phyloP scores from a whole-genome alignment of 345 rosid species.

The Bruguiera parviflora region DNA sequence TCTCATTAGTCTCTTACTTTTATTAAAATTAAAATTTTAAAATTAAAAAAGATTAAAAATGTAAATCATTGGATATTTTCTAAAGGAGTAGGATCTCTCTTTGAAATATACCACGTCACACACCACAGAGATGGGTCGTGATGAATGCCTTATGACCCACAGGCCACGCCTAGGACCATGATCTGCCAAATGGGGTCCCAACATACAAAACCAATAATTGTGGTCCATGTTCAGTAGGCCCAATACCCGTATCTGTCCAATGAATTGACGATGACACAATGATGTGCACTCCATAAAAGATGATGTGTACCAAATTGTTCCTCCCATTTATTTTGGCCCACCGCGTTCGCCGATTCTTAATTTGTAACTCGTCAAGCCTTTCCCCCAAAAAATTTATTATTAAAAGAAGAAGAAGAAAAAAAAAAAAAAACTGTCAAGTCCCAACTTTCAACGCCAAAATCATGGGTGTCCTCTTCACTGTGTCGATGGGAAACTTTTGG shows the following conservation, averaged over 20 bases:
- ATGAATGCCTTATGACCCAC: too few relatives aligned
- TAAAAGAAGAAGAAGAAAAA: too few relatives aligned
- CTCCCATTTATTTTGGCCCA: conserved; percentile 41
- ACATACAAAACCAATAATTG: conserved; percentile 32
- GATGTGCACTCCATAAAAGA: background rate
- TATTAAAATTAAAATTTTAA: too few relatives aligned
- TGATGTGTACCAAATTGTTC: conserved; percentile 17
- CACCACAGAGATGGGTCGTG: too few relatives aligned
- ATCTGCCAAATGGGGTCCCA: conserved; percentile 15
- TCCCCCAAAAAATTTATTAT: too few relatives aligned
- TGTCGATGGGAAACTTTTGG: conserved; percentile 22
- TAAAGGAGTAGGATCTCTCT: too few relatives aligned
- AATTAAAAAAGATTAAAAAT: too few relatives aligned
- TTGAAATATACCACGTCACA: too few relatives aligned
- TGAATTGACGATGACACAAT: conserved; percentile 31
- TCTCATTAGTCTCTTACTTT: too few relatives aligned
- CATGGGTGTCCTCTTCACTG: conserved; percentile 22
- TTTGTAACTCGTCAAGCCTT: conserved; percentile 14
- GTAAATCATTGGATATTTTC: too few relatives aligned
- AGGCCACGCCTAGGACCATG: background rate
- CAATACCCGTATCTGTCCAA: conserved; percentile 25
- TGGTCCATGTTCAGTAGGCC: conserved; percentile 56
- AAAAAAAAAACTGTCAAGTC: conserved; percentile 1
- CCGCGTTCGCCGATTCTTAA: conserved; percentile 28
- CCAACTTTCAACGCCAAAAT: conserved; percentile 30